Base-by-base conservation (phyloP, 2,329 filamentous ascomycete genomes). In the Coleophoma eucalyptorum region DNA sequence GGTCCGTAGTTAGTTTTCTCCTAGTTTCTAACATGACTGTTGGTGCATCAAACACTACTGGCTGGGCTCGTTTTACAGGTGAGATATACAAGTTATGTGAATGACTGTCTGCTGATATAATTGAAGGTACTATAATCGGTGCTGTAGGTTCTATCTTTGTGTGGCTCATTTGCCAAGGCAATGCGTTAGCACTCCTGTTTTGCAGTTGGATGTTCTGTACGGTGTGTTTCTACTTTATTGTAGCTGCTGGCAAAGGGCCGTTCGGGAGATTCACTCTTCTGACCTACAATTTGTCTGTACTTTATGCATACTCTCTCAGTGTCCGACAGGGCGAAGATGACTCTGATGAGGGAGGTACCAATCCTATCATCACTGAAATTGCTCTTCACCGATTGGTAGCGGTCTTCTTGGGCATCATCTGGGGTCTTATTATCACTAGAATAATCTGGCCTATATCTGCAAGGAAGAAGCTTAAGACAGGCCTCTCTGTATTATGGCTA, bases 21-120 rank as follows among this genome's bases (percentile, higher is more conserved):
- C 84, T 97, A 64, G 94, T 99, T 20, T 96, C 92, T 65, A 91
- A 89, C 35, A 97, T 97, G 91, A 99, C 93, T 0, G 93, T 97
- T 19, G 94, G 94, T 26, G 91, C 94, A 7, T 90, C 91, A 20
- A 99, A 97, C 67, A 96, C 93, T 1, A 97, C 93, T 0, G 92
- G 91, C 4, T 84, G 85, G 63, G 84, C 92, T 45, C 85, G 94
- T 59, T 93, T 97, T 65, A 75, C 90, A 8, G 94, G 93, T 51
- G 26, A 44, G 41, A 8, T 13, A 42, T 3, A 21, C 15, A 42
- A 16, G 16, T 21, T 18, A 13, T 19, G 12, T 18, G 18, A 5
- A 20, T 11, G 6, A 20, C 15, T 21, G 8, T 12, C 18, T 13
- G 26, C 18, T 44, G 11, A 44, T 26, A 32, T 44, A 15, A n/a